phyloP scores from a whole-genome alignment of 805 yeast species.

The Priceomyces castillae region DNA sequence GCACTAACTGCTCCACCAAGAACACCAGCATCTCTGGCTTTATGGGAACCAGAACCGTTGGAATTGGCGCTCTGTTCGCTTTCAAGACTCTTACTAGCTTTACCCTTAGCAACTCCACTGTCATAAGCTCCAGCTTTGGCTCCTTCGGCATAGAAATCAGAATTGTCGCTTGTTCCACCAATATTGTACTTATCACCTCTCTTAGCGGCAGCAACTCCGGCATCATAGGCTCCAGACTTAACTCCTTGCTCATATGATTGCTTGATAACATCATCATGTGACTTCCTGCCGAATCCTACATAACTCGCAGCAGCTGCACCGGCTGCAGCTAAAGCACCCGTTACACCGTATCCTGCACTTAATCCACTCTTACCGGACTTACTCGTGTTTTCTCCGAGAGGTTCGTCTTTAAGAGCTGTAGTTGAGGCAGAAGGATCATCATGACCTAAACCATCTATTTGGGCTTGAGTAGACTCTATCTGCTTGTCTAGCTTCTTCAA shows the following conservation, averaged over 20 bases:
- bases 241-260: constrained; percentile 19
- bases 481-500: constrained; percentile 21
- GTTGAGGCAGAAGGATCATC: not conserved
- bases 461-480: constrained; percentile 24
- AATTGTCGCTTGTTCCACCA: constrained; percentile 6
- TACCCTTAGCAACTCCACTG: constrained; percentile 15
- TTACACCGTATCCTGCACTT: constrained; percentile 4
- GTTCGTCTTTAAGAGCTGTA: not conserved
- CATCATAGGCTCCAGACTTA: constrained; percentile 17
- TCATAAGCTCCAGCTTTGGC: constrained; percentile 19
- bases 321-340: constrained; percentile 11
- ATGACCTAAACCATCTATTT: constrained; percentile 14
- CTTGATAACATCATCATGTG: constrained; percentile 2
- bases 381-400: not conserved
- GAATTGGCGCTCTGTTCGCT: not conserved
- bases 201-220: constrained; percentile 11
- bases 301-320: constrained; percentile 10
- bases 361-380: not conserved
- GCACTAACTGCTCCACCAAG: not conserved
- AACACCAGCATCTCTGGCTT: too few species aligned
- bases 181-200: not conserved
- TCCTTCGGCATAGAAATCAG: constrained; percentile 17
- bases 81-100: too few species aligned
- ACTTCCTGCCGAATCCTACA: constrained; percentile 5
- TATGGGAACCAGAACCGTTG: not conserved